Evolutionary conservation across 225 moss, liverwort and hornwort species (phyloP).

Genomic region (Bryoerythrophyllum caledonicum): DNA sequence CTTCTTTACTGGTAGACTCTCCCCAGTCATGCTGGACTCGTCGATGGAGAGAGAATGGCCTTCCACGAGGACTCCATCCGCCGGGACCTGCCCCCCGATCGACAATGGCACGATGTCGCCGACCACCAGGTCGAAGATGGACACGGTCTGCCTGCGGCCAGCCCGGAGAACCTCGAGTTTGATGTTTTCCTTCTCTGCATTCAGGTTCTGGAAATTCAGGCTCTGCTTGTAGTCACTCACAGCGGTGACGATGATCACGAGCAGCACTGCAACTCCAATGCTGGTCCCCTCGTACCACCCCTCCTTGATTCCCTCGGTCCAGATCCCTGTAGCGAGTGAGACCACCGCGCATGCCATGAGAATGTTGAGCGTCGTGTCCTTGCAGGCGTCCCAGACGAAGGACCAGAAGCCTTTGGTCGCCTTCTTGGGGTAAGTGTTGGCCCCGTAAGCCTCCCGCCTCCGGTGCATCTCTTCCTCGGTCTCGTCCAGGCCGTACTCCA

Average conservation of each 20-base stretch:
- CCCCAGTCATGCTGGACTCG: conserved; percentile 69
- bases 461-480: neutral
- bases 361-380: neutral
- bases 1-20: conserved; percentile 55
- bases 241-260: conserved; percentile 53
- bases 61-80: conserved; percentile 52
- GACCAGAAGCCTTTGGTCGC: conserved; percentile 13
- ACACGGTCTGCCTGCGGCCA: conserved; percentile 37
- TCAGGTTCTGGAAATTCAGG: conserved; percentile 52
- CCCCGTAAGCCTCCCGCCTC: neutral
- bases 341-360: conserved; percentile 38
- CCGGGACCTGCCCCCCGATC: conserved; percentile 60
- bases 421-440: conserved; percentile 25
- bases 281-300: conserved; percentile 73
- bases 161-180: conserved; percentile 47
- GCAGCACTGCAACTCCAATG: conserved; percentile 46
- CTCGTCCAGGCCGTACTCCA: conserved; percentile 1
- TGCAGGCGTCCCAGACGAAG: neutral
- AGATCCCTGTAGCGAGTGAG: conserved; percentile 51
- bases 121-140: conserved; percentile 58
- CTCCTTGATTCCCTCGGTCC: conserved; percentile 46
- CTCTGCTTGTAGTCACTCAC: conserved; percentile 59
- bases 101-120: conserved; percentile 54
- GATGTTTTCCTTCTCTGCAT: conserved; percentile 56
- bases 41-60: conserved; percentile 59